Evolutionary conservation across 257 asterid genomes (phyloP).

Genomic region (Solanum dulcamara): DNA sequence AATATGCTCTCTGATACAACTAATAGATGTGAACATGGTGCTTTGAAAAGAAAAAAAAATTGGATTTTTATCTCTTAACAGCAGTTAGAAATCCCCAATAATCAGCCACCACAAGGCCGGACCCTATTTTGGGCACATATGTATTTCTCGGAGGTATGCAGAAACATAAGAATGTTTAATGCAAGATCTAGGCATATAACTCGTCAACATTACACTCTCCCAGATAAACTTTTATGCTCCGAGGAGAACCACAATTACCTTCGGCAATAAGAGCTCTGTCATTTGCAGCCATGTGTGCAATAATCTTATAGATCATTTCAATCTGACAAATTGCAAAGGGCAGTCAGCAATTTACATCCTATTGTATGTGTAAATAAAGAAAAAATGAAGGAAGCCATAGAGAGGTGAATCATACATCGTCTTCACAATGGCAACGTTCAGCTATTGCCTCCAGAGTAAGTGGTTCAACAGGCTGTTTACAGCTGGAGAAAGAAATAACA

Average conservation of each 20-base stretch:
- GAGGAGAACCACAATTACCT: conserved; percentile 93
- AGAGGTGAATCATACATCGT: conserved; percentile 39
- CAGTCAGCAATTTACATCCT: neutral
- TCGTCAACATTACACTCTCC: conserved; percentile 94
- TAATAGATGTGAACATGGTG: neutral
- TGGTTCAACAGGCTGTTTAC: conserved; percentile 90
- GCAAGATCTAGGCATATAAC: conserved; percentile 36
- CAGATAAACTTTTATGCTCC: conserved; percentile 79
- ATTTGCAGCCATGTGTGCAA: conserved; percentile 94
- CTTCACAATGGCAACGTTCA: conserved; percentile 64
- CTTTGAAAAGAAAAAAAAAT: neutral
- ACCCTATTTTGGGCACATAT: neutral
- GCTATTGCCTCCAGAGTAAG: conserved; percentile 86
- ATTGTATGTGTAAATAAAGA: neutral
- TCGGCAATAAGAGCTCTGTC: conserved; percentile 97
- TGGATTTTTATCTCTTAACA: conserved; percentile 1
- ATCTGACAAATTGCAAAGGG: conserved; percentile 43
- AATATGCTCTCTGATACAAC: neutral
- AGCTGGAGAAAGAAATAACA: conserved; percentile 30
- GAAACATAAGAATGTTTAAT: neutral
- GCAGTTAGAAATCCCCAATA: neutral
- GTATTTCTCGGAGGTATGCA: neutral
- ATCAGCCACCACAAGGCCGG: neutral
- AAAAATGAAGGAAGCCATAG: neutral
- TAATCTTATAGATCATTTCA: conserved; percentile 93